These are phyloP conservation scores for Pleurotus platypus DNA, from an alignment of 768 basidiomycete species.

Conservation along the genomic window DNA sequence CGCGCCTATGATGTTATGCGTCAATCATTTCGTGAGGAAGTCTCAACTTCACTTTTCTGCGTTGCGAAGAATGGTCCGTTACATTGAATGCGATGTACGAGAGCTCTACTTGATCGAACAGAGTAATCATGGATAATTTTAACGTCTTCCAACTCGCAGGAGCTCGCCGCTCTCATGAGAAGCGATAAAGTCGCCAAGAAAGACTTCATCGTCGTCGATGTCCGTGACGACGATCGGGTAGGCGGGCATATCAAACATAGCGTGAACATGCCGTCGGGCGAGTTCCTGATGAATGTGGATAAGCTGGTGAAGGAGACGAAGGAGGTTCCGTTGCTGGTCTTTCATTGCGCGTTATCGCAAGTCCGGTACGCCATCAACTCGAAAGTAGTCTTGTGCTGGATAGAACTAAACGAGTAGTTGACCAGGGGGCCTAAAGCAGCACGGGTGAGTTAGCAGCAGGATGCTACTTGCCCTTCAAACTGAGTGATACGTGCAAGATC, in stretches of 20 bases:
- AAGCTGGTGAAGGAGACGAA: conserved; percentile 57
- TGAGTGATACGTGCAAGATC: conserved; percentile 36
- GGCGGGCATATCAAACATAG: conserved; percentile 78
- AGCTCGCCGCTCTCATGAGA: conserved; percentile 68
- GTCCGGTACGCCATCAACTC: conserved; percentile 50
- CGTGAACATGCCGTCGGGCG: conserved; percentile 56
- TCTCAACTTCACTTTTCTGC: not conserved
- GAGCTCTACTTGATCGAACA: no score
- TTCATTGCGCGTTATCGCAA: conserved; percentile 80
- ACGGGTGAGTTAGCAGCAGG: conserved; percentile 37
- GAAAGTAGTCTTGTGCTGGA: not conserved
- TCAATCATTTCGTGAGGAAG: no score
- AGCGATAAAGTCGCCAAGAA: conserved; percentile 53
- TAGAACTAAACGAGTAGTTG: not conserved
- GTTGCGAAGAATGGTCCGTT: not conserved
- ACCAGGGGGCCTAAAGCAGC: conserved; percentile 79
- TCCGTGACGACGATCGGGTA: conserved; percentile 76
- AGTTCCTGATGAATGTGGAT: conserved; percentile 56
- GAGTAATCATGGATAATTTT: no score
- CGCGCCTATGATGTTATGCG: no score
- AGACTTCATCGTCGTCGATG: conserved; percentile 79
- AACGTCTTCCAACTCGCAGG: conserved; percentile 32
- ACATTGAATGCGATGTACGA: conserved; percentile 3
- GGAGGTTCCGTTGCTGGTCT: conserved; percentile 60
- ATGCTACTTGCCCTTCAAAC: conserved; percentile 3